Percentiles rank a stretch among this genome's conserved stretches.
Conservation (phyloP, 768 basidiomycete genomes). For the Mycena haematopus region DNA sequence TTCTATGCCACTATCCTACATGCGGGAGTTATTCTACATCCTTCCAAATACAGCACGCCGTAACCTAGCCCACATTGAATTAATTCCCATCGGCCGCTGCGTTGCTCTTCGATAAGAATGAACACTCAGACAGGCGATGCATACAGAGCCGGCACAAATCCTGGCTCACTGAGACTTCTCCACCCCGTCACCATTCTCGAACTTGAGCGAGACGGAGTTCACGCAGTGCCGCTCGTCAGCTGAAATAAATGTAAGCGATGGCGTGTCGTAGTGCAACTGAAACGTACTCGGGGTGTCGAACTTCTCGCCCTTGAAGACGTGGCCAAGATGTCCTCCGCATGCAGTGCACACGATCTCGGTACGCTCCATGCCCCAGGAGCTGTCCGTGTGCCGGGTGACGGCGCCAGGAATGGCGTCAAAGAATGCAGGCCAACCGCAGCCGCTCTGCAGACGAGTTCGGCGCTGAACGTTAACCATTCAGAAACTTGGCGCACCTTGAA, state of each 20-base stretch:
- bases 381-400: conserved; percentile 79
- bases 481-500: conserved; percentile 59
- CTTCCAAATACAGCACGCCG: conserved; percentile 15
- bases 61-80: conserved; percentile 9
- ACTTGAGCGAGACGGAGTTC: conserved; percentile 86
- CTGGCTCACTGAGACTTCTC: conserved; percentile 27
- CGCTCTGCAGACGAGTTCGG: conserved; percentile 52
- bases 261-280: background rate
- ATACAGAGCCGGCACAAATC: conserved; percentile 2
- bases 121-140: background rate
- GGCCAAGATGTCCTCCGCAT: conserved; percentile 93
- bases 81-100: conserved; percentile 2
- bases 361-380: conserved; percentile 66
- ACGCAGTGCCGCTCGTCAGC: conserved; percentile 90
- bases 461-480: background rate
- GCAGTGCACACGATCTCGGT: conserved; percentile 90
- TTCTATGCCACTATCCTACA: background rate
- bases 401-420: conserved; percentile 95
- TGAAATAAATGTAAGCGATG: conserved; percentile 33
- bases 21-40: conserved; percentile 12
- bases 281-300: conserved; percentile 77
- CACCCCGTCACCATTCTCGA: conserved; percentile 55
- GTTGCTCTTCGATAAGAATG: background rate
- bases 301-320: conserved; percentile 94
- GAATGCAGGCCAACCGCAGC: conserved; percentile 98